A percentile compares a stretch with the other conserved stretches of the same genome.
Conservation (phyloP, 768 basidiomycete genomes). For the Trametes punicea region DNA sequence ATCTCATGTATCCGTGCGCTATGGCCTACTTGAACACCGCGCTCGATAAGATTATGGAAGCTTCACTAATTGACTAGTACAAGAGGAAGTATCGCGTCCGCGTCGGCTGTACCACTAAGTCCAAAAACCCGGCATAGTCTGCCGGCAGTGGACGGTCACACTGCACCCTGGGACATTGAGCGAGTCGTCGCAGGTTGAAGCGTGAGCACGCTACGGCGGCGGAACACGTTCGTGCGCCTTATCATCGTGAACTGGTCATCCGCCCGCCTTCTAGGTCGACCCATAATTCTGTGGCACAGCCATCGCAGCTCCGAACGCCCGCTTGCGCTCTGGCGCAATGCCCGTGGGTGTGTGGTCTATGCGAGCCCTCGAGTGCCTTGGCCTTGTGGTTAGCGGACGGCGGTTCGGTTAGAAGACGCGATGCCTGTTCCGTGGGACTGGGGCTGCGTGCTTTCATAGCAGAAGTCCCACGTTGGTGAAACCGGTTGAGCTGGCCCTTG, state of each 20-base stretch:
- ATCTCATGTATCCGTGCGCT: too few species aligned
- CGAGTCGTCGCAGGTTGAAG: too few species aligned
- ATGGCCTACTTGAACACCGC: too few species aligned
- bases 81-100: too few species aligned
- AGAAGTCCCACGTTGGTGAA: constrained; percentile 9
- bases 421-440: background rate
- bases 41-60: too few species aligned
- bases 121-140: too few species aligned
- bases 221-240: constrained; percentile 9
- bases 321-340: background rate
- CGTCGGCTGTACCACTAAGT: too few species aligned
- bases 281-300: background rate
- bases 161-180: background rate
- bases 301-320: background rate
- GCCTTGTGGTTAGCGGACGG: constrained; percentile 4
- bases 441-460: background rate
- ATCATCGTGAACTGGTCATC: background rate
- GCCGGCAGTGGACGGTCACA: too few species aligned
- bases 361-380: background rate
- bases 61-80: too few species aligned
- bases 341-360: background rate
- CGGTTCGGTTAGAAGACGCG: background rate
- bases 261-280: background rate
- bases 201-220: too few species aligned
- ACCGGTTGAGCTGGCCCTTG: background rate